Base-by-base conservation (phyloP, 2,329 filamentous ascomycete species). In the Hypoxylon sp. region DNA sequence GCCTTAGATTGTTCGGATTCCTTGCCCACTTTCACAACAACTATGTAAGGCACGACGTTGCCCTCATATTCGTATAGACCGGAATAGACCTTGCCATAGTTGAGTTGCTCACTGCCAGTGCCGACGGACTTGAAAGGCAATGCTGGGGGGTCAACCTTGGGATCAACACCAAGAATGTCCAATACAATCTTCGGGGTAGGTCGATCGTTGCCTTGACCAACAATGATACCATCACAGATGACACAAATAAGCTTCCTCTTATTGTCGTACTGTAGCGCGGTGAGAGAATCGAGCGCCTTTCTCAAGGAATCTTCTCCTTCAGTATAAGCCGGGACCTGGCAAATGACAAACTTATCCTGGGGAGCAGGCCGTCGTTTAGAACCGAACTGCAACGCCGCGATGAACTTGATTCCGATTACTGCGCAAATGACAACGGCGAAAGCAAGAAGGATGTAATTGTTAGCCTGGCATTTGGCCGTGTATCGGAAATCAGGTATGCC, bases 271-370 rank as follows among this genome's bases (percentile, higher is more conserved):
- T 97, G 92, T 14, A 99, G 87, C 11, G 95, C 94, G 14, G 96
- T 98, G 66, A 98, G 86, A 0, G 96, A 98, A 79, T 99, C 96
- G 2, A 99, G 86, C 58, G 94, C 95, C 78, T 97, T 97, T 61
- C 96, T 88, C 7, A 99, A 85, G 3, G 95, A 95, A 76, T 99
- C 96, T 84, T 99, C 96, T 75, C 94, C 96, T 84, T 99, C 96
- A 0, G 96, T 99, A 78, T 99, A 99, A 4, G 96, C 96, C 8
- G 96, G 96, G 33, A 99, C 94, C 80, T 98, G 94, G 81, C 96
- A 98, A 73, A 99, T 98, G 75, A 99, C 95, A 76, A 99, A 99
- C 79, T 98, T 99, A 81, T 99, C 96, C 80, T 98, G 96, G 40
- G 94, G 92, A 5, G 92, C 88, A 2, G 96, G 96, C 17, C 93